Evolutionary conservation across 1,139 yeast species (phyloP), one percentile per base, ranked within the genome.

Genomic region (Suhomyces bribrorum): DNA sequence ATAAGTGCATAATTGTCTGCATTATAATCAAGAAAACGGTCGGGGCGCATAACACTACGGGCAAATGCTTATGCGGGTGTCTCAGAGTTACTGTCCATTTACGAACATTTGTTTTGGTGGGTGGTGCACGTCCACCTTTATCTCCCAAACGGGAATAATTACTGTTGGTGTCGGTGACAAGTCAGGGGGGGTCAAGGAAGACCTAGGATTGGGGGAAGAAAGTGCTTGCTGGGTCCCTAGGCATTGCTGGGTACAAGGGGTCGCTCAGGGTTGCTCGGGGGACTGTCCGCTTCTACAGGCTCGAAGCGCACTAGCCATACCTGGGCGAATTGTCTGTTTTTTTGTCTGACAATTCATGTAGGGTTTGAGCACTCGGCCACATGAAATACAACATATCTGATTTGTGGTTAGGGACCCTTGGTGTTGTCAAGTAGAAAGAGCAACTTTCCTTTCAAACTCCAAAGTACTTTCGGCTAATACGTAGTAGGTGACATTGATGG

Each of bases 1-100:
- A 26, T 12, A 30, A 20, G 23, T 17, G 34, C 34, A 36, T 27
- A 31, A 31, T 31, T 20, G 38, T 18, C 35, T 35, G 38, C 38
- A 15, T 35, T 20, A 8, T 20, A 8, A 20, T 20, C 5, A n/a
- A 8, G 8, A n/a, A 20, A 4, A n/a, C 23, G 23, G 23, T n/a
- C n/a, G n/a, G n/a, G n/a, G n/a, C n/a, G n/a, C n/a, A n/a, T n/a
- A n/a, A n/a, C n/a, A n/a, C n/a, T n/a, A n/a, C n/a, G n/a, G n/a
- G n/a, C n/a, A n/a, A n/a, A n/a, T n/a, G n/a, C n/a, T n/a, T n/a
- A n/a, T n/a, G n/a, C n/a, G 23, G 5, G 26, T 40, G 44, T 40
- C 44, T 40, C 44, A 29, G 39, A 40, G 37, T 37, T 37, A 28
- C 41, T 37, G 18, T 14, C 42, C 33, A 24, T 36, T 31, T 36